phyloP scores from a whole-genome alignment of 805 yeast species.

The Ogataea philodendri region DNA sequence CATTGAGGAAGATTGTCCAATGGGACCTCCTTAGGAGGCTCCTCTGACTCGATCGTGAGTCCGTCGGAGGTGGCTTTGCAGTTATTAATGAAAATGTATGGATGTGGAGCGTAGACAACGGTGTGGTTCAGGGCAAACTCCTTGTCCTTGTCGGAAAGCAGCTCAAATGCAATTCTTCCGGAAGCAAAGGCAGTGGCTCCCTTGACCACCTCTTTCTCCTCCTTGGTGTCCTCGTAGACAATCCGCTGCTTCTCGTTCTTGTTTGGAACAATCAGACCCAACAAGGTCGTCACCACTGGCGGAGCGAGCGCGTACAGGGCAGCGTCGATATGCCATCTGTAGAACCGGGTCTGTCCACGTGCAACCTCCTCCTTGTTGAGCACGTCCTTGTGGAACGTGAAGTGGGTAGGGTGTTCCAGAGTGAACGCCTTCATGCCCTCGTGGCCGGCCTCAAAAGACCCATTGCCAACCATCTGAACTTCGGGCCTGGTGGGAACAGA shows the following conservation, averaged over 20 bases:
- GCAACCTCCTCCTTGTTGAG: constrained; percentile 63
- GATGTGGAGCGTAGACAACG: constrained; percentile 89
- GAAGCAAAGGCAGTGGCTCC: constrained; percentile 90
- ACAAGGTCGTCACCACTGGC: constrained; percentile 79
- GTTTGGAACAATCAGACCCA: constrained; percentile 80
- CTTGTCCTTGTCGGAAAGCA: constrained; percentile 66
- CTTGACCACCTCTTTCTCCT: constrained; percentile 63
- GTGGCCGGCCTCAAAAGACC: constrained; percentile 49
- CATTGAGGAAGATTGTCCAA: constrained; percentile 74
- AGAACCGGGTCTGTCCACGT: constrained; percentile 69
- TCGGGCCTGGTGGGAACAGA: constrained; percentile 83
- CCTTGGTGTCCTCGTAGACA: constrained; percentile 65
- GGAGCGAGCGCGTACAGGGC: constrained; percentile 85
- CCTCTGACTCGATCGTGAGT: constrained; percentile 75
- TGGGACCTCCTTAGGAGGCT: constrained; percentile 57
- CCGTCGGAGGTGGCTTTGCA: constrained; percentile 86
- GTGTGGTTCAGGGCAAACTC: constrained; percentile 72
- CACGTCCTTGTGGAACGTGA: constrained; percentile 69
- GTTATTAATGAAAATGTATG: constrained; percentile 78
- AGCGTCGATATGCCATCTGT: constrained; percentile 93
- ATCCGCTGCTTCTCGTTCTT: constrained; percentile 60
- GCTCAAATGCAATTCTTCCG: constrained; percentile 75
- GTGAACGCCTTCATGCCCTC: constrained; percentile 46
- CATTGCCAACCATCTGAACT: constrained; percentile 88
- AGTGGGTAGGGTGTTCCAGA: constrained; percentile 83